Base-by-base conservation (phyloP, 768 basidiomycete species). In the Calocera cornea region DNA sequence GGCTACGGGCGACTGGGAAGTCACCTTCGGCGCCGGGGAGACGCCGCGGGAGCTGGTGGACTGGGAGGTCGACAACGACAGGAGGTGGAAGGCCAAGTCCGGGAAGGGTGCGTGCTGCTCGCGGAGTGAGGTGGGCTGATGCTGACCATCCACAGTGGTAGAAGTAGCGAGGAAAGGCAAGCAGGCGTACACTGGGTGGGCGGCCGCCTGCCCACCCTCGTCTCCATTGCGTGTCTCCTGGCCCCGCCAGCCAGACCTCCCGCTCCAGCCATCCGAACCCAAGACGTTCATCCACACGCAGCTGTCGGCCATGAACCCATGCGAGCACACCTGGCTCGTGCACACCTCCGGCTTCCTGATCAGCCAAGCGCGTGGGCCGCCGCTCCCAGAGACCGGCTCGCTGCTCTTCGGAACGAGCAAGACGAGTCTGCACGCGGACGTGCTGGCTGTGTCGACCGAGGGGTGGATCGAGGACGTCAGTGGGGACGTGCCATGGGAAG, bases 401-500 rank as follows among this genome's bases (percentile, higher is more conserved):
- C 54, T 60, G 14, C 14, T 60, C 11, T 60, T 60, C 54, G 54
- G 54, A 11, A 5, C 54, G 27, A 31, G 5, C 10, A 60, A 27
- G 27, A 60, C 31, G 27, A 22, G 54, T 33, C 24, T 60, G 5
- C 22, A 60, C 22, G 54, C 54, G 27, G 54, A 60, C 22, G 22
- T 60, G 2, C 31, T 60, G 54, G 10, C 27, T 10, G 54, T 60
- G 11, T 27, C 54, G 2, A 8, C 31, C 2, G 14, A 60, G 27
- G 54, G 54, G 24, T 60, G 54, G 54, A 27, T 60, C 11, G 54
- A 27, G 19, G 54, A 60, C 16, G 54, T 33, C 2, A 5, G 31
- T 3, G 54, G 27, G 70, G 84, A 89, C 74, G 82, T 86, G 10
- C 80, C 79, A 0, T 92, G 87, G 83, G 82, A 85, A 17, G 79